phyloP scores from a whole-genome alignment of 2,329 filamentous ascomycete genomes.

The Trichophyton rubrum region DNA sequence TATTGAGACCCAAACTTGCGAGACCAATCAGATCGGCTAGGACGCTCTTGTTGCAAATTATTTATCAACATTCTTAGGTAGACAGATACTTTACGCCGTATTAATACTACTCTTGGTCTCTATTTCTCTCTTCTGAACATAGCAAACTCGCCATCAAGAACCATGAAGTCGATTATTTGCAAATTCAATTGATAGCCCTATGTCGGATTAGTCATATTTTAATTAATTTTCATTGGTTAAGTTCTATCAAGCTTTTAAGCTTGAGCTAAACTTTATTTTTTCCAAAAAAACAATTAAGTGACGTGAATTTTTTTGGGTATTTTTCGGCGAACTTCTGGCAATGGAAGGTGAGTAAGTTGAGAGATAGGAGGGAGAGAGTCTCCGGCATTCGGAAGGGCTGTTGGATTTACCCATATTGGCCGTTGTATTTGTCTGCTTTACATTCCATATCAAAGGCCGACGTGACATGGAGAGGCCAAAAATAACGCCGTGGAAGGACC shows the following conservation, averaged over 20 bases:
- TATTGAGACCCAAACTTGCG: not conserved
- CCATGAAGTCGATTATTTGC: not conserved
- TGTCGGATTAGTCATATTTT: not conserved
- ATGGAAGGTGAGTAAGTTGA: not conserved
- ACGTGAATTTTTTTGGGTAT: not conserved
- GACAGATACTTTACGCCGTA: not conserved
- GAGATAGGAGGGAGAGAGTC: not conserved
- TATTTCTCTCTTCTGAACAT: not conserved
- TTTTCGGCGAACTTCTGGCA: not conserved
- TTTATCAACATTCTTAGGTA: not conserved
- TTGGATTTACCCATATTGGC: not conserved
- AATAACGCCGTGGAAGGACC: constrained; percentile 32
- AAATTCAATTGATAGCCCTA: not conserved
- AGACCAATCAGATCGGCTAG: not conserved
- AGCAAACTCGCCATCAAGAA: not conserved
- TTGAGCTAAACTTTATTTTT: not conserved
- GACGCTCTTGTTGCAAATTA: not conserved
- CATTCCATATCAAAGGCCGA: not conserved
- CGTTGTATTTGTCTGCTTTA: constrained; percentile 14
- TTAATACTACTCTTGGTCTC: not conserved
- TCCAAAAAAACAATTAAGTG: not conserved
- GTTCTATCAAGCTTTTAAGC: not conserved
- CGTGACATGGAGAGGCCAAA: constrained; percentile 27
- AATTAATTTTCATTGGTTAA: not conserved
- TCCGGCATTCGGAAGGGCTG: not conserved